Base-by-base conservation (phyloP, 108 stramenopile species). In the Mayamaea pseudoterrestris region DNA sequence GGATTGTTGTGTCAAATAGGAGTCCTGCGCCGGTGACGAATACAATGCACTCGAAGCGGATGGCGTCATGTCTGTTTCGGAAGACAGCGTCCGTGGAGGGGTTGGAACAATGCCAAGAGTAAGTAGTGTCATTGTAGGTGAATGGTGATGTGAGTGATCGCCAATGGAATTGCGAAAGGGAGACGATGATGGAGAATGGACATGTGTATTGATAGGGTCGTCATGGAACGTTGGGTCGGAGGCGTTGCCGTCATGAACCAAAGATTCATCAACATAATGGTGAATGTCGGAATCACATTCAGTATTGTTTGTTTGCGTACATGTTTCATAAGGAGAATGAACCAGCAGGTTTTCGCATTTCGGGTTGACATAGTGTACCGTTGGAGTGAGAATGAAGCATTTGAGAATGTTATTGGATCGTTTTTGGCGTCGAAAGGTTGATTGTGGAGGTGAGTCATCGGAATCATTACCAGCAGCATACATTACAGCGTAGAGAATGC, bases 301-400 rank as follows among this genome's bases (percentile, higher is more conserved):
- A 34, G 32, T 8, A 12, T 34, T 12, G 32, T 34, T 34, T 34
- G 32, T 11, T 34, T n/a, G n/a, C n/a, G n/a, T n/a, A n/a, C n/a
- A n/a, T n/a, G n/a, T n/a, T n/a, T n/a, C n/a, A n/a, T n/a, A n/a
- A 3, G 37, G 37, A 8, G 5, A 20, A 20, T 39, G 37, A 8
- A 3, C 37, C 16, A 51, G 34, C 3, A 60, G 44, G 16, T 51
- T 17, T n/a, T 57, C 24, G 41, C 66, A 73, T 2, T 18, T 18
- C 31, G 73, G 73, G 35, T 74, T 74, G 50, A 68, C 35, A 35
- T 65, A 74, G 31, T 65, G 63, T 1, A 50, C 32, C 6, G 58
- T 56, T 0, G 67, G 67, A 0, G 73, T 69, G 16, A 74, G 34
- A 25, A 74, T 69, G 50, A 74, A 74, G 45, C 63, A 74, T 74